These are phyloP conservation scores for Sicyos edulis DNA, from an alignment of 306 rosid species.

Conservation along the genomic window DNA sequence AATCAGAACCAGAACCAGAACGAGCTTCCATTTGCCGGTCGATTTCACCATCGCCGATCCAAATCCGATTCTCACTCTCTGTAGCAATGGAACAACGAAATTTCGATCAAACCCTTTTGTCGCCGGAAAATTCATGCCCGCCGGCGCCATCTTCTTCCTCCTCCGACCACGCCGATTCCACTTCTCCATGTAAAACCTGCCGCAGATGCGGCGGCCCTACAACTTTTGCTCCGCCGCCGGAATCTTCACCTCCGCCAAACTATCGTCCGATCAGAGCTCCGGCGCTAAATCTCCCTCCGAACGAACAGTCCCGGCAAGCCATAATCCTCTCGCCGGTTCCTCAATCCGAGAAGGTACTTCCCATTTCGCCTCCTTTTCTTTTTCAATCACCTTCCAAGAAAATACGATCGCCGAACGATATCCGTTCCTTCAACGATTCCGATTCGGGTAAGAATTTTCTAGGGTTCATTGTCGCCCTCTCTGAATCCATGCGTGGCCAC, in stretches of 20 bases:
- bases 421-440: conserved; percentile 31
- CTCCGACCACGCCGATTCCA: neutral
- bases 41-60: neutral
- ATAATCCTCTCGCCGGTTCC: conserved; percentile 88
- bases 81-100: conserved; percentile 25
- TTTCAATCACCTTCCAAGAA: conserved; percentile 57
- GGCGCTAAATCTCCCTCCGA: conserved; percentile 66
- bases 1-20: neutral
- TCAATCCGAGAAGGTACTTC: conserved; percentile 54
- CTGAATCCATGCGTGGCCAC: conserved; percentile 58
- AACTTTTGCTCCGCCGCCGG: conserved; percentile 46
- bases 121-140: conserved; percentile 23
- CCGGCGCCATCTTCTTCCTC: conserved; percentile 19
- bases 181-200: conserved; percentile 38
- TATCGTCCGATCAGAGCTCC: conserved; percentile 93
- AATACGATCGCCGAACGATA: conserved; percentile 67
- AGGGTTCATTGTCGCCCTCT: conserved; percentile 82
- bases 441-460: conserved; percentile 58
- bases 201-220: conserved; percentile 78
- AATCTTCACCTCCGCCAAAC: conserved; percentile 61
- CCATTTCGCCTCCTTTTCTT: conserved; percentile 37
- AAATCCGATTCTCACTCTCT: conserved; percentile 12
- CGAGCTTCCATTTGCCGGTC: neutral
- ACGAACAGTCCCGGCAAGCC: conserved; percentile 47
- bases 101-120: conserved; percentile 22